phyloP scores from a whole-genome alignment of 1,284 basidiomycete species.

The Microbotryum scabiosae region DNA sequence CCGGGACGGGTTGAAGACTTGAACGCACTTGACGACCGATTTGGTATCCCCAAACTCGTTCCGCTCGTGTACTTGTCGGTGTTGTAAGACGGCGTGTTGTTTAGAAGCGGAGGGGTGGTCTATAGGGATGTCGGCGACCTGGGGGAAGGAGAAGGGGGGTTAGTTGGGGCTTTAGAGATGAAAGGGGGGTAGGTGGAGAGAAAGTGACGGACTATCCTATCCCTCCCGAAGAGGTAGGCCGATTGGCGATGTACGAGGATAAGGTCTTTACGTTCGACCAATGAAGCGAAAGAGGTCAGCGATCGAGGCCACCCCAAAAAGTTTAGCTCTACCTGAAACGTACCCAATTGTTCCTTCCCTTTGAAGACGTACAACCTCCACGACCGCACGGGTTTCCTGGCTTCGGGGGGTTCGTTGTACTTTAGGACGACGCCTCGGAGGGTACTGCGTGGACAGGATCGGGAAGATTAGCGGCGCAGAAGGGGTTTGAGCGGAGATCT shows the following conservation, averaged over 20 bases:
- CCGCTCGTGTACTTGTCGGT: constrained; percentile 72
- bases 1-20: background rate
- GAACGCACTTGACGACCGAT: constrained; percentile 64
- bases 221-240: constrained; percentile 86
- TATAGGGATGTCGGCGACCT: constrained; percentile 71
- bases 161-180: too few species aligned
- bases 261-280: constrained; percentile 51
- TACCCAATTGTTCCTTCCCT: constrained; percentile 81
- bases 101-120: constrained; percentile 97
- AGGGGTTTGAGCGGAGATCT: too few species aligned
- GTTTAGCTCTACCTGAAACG: too few species aligned
- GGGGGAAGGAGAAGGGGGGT: background rate
- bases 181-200: background rate
- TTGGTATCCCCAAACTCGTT: constrained; percentile 80
- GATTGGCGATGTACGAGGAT: constrained; percentile 87
- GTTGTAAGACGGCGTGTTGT: constrained; percentile 95
- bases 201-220: constrained; percentile 55
- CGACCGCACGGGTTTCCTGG: constrained; percentile 73
- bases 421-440: constrained; percentile 71
- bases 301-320: too few species aligned
- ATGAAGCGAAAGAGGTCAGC: background rate
- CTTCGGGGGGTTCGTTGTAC: constrained; percentile 98
- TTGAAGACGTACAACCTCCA: constrained; percentile 99
- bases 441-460: constrained; percentile 21
- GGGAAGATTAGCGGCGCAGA: too few species aligned